Evolutionary conservation across 208 protist genomes (phyloP), one percentile per base, ranked within the genome.

Genomic region (Acanthamoeba triangularis): DNA sequence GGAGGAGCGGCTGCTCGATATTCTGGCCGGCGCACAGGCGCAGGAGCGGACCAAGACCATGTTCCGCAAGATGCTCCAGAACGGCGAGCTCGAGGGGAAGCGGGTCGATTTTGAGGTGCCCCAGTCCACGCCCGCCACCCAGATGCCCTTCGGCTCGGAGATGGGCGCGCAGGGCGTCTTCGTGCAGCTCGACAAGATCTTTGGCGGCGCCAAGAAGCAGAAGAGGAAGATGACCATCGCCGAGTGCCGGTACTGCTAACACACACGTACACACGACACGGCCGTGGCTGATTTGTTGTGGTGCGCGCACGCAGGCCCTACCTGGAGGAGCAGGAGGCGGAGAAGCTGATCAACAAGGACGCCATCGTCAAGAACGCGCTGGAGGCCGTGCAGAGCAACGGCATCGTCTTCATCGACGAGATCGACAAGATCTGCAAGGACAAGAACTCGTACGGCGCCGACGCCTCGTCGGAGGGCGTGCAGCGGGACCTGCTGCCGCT

Each of bases 351-450:
- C 94, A 98, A 99, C 95, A 98, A 98, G 47, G 98, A 98, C 65
- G 98, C 98, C 93, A 98, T 99, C 47, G 98, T 98, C 2, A 98
- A 98, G 13, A 98, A 99, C 97, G 99, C 99, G n/a, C 96, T 99
- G 87, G 98, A 98, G 14, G 98, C 98, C 4, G 99, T 99, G 84
- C 98, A 99, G 97, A 98, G 99, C 97, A 98, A 99, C 96, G 99
- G 99, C 91, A 99, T 99, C 95, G 99, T 99, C 1, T 99, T 99
- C 56, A 99, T 99, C 91, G 99, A 99, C 96, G 99, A 99, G 96
- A 99, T 99, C 92, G 99, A 99, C 98, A 99, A 99, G 97, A 99
- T 99, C 94, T 97, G 96, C 94, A 33, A 76, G 69, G 41, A 74
- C 80, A 10, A 61, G 61, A 54, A 59, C 20, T 67, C 44, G 47